Base-by-base conservation (phyloP, 2,329 filamentous ascomycete genomes). In the Penicillium sp. region DNA sequence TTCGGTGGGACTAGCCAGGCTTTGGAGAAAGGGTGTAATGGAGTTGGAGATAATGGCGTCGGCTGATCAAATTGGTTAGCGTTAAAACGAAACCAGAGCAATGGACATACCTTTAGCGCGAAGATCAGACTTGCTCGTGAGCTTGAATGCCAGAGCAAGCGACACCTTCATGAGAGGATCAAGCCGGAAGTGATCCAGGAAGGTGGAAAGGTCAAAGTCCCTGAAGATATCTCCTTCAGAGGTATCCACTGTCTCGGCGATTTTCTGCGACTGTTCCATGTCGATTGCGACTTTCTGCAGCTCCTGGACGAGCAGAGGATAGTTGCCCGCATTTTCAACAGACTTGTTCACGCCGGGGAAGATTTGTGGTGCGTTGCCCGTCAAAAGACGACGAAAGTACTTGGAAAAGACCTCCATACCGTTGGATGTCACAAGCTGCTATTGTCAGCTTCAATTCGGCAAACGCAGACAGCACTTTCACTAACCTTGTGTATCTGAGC, bases 351-450 rank as follows among this genome's bases (percentile, higher is more conserved):
- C 81, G 60, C 89, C 86, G 48, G 91, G 88, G 72, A 97, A 97
- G 72, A 99, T 94, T 69, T 94, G 88, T 60, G 88, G 81, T 67
- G 92, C 91, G 86, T 97, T 97, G 77, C 88, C 88, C 76, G 89
- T 89, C 71, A 99, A 86, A 72, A 97, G 83, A 76, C 93, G 91
- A 75, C 91, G 88, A 77, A 99, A 96, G 76, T 94, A 97, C 81
- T 92, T 95, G 57, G 91, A 87, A 75, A 92, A 97, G 72, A 97
- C 92, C 83, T 99, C 95, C 93, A 99, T 99, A 72, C 92, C 92
- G 92, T 96, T 88, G 69, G 93, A 92, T 85, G 96, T 88, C 79
- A 97, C 89, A 74, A 97, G 87, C 90, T 96, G 60, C 7, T 46
- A 48, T 48, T 48, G 47, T 47, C 32, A 52, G 42, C 40, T 10